Evolutionary conservation across 2,329 filamentous ascomycete genomes (phyloP).

Genomic region (Penicillium hordei): DNA sequence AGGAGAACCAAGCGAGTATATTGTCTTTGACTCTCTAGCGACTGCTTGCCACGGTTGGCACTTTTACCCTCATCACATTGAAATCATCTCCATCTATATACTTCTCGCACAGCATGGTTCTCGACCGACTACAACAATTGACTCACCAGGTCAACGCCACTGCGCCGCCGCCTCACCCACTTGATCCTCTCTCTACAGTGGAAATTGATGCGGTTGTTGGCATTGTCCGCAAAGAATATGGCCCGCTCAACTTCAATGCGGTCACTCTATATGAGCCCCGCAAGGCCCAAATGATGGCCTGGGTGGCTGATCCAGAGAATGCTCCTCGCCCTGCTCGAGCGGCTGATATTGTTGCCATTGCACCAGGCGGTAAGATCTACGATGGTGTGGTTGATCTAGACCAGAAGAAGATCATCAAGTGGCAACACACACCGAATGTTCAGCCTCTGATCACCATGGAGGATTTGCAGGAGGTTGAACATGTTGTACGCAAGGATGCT

Average conservation of each 20-base stretch:
- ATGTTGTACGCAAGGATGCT: slow-evolving; percentile 71
- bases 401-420: slow-evolving; percentile 65
- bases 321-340: slow-evolving; percentile 65
- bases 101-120: slow-evolving; percentile 49
- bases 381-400: slow-evolving; percentile 78
- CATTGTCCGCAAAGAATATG: slow-evolving; percentile 67
- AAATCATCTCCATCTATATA: not conserved
- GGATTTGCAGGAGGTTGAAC: slow-evolving; percentile 78
- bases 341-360: slow-evolving; percentile 82
- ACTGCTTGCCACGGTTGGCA: not conserved
- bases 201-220: slow-evolving; percentile 74
- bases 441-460: slow-evolving; percentile 93
- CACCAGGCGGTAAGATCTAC: slow-evolving; percentile 72
- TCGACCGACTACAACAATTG: slow-evolving; percentile 64
- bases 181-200: slow-evolving; percentile 70
- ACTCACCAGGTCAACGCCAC: slow-evolving; percentile 61
- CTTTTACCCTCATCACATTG: not conserved
- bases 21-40: not conserved
- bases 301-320: slow-evolving; percentile 66
- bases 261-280: slow-evolving; percentile 81
- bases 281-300: slow-evolving; percentile 78
- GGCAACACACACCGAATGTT: slow-evolving; percentile 72
- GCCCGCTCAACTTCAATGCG: slow-evolving; percentile 78
- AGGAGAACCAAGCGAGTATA: not conserved
- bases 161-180: slow-evolving; percentile 62